These are phyloP conservation scores for Penicillium aurantiogriseum DNA, from an alignment of 2,329 filamentous ascomycete genomes.

Conservation along the genomic window DNA sequence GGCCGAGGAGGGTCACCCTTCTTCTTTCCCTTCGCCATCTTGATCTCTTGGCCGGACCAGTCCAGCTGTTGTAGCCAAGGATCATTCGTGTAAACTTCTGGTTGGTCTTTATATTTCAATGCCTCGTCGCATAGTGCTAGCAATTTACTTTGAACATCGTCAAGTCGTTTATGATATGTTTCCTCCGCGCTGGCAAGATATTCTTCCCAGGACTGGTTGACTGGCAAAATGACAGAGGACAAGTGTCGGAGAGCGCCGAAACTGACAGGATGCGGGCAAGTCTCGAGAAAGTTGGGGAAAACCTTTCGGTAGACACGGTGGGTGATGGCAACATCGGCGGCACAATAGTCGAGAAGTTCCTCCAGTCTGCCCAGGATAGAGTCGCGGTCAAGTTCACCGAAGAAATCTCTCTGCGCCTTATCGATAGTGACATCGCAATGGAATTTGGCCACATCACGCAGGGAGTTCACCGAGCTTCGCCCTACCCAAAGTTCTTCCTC, in stretches of 20 bases:
- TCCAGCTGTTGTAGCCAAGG: conserved; percentile 93
- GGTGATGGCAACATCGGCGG: conserved; percentile 87
- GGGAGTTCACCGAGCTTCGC: conserved; percentile 88
- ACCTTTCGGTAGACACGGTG: conserved; percentile 93
- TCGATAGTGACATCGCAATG: conserved; percentile 90
- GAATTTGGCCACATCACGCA: conserved; percentile 94
- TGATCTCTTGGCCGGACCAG: conserved; percentile 91
- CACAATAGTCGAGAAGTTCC: conserved; percentile 87
- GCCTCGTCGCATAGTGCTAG: conserved; percentile 73
- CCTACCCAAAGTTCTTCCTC: conserved; percentile 97
- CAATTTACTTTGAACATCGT: conserved; percentile 75
- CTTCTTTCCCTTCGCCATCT: conserved; percentile 87
- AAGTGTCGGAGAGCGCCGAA: conserved; percentile 91
- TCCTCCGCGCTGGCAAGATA: conserved; percentile 83
- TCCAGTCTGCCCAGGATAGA: conserved; percentile 72
- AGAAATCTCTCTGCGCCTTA: conserved; percentile 81
- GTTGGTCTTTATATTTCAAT: conserved; percentile 67
- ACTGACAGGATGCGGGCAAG: conserved; percentile 94
- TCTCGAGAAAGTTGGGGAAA: conserved; percentile 82
- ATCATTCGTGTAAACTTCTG: conserved; percentile 70
- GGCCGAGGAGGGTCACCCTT: conserved; percentile 77
- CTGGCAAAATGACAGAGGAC: conserved; percentile 88
- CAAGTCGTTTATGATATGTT: conserved; percentile 73
- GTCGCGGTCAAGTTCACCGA: conserved; percentile 73
- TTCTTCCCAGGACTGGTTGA: conserved; percentile 81